A percentile compares a stretch with the other conserved stretches of the same genome.
These are phyloP conservation scores for Amoeboaphelidium protococcarum DNA, from an alignment of 371 early-diverging fungal genomes.

Conservation along the genomic window DNA sequence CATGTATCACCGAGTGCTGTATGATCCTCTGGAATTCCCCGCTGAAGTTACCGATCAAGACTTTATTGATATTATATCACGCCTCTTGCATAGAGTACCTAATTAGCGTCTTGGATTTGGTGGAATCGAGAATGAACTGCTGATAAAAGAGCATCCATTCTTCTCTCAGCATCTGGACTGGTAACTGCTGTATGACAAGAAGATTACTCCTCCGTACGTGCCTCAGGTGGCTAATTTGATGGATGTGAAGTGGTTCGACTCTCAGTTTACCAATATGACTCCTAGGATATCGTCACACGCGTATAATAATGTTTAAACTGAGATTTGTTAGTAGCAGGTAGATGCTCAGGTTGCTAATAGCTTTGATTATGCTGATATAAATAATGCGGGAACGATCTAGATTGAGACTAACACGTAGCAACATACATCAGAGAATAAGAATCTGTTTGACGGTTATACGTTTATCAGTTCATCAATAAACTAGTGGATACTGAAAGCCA, in stretches of 20 bases:
- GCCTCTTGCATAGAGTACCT: slow-evolving; percentile 9
- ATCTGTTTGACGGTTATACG: too few species aligned
- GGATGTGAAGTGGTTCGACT: background rate
- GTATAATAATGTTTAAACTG: background rate
- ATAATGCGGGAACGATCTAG: too few species aligned
- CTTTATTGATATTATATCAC: slow-evolving; percentile 7
- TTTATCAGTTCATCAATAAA: too few species aligned
- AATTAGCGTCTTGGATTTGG: slow-evolving; percentile 8
- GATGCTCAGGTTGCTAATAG: too few species aligned
- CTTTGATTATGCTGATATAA: too few species aligned
- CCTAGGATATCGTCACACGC: background rate
- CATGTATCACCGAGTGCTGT: slow-evolving; percentile 12
- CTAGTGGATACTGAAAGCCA: too few species aligned
- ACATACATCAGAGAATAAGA: too few species aligned
- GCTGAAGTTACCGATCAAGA: slow-evolving; percentile 2
- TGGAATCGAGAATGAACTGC: slow-evolving; percentile 3
- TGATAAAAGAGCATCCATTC: slow-evolving; percentile 12
- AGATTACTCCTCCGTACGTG: slow-evolving; percentile 15
- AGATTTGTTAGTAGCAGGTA: too few species aligned
- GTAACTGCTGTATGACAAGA: slow-evolving; percentile 9
- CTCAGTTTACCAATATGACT: background rate
- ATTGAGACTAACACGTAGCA: too few species aligned
- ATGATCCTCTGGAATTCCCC: slow-evolving; percentile 11
- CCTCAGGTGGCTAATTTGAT: slow-evolving; percentile 11
- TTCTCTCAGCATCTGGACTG: slow-evolving; percentile 13